Base-by-base conservation (phyloP, 805 yeast genomes). In the Zygotorulaspora chibaensis region DNA sequence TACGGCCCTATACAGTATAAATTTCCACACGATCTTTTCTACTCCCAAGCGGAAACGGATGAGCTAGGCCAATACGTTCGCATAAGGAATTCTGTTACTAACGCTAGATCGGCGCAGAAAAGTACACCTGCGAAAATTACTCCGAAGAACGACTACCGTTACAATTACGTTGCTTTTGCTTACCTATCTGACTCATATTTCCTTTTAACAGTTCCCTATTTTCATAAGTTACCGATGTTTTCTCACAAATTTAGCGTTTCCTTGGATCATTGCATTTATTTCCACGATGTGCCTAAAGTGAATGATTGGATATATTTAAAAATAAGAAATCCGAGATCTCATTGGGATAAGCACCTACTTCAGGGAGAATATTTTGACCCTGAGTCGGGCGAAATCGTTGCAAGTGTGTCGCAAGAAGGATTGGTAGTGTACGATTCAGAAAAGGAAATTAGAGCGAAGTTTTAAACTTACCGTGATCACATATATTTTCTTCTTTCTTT, bases 391-490 rank as follows among this genome's bases (percentile, higher is more conserved):
- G 68, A 70, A 26, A 73, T 81, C 46, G 73, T 79, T 2, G 85
- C 86, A 2, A 74, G 82, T 0, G 71, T 81, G 1, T 61, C 80
- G 8, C 91, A 85, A 62, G 89, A 84, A 61, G 88, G 87, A 0
- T 65, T 81, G 20, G 65, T 59, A 7, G 48, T 53, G 8, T 63
- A 59, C 47, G 54, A 51, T n/a, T 31, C 50, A 6, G 53, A 48
- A 39, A 42, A 45, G 30, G 47, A 46, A 11, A 50, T 58, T 15
- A 49, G 52, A 43, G 56, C 63, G 28, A 53, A 53, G 27, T 51
- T 59, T 38, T 57, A 42, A 43, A n/a, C 11, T 12, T 13, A 30
- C 17, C 30, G 25, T 23, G 16, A 25, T 12, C 25, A 35, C 12
- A 37, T 20, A 20, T 20, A 20, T 20, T 20, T 20, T 28, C 23